phyloP scores from a whole-genome alignment of 192 early-diverging fungal genomes.

The Backusella psychrophila region DNA sequence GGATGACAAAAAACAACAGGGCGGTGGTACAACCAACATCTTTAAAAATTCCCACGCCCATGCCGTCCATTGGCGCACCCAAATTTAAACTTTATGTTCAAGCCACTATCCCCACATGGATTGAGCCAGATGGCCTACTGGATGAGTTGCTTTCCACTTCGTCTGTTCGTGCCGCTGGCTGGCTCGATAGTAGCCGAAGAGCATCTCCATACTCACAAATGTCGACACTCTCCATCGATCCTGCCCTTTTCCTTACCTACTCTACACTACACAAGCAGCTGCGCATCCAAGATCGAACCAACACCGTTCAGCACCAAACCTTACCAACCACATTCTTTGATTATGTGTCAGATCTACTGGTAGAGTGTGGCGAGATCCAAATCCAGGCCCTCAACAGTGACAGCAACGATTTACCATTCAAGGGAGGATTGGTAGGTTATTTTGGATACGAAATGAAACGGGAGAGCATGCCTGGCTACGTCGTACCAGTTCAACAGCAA shows the following conservation, averaged over 20 bases:
- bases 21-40: background rate
- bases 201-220: slow-evolving; percentile 30
- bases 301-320: background rate
- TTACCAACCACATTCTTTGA: slow-evolving; percentile 59
- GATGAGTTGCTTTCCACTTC: slow-evolving; percentile 25
- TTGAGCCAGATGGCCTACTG: slow-evolving; percentile 16
- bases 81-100: slow-evolving; percentile 2
- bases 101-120: slow-evolving; percentile 21
- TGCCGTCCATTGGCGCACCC: background rate
- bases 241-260: slow-evolving; percentile 29
- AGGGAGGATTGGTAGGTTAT: slow-evolving; percentile 86
- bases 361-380: background rate
- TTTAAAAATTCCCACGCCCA: background rate
- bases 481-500: slow-evolving; percentile 36
- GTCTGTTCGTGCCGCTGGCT: slow-evolving; percentile 20
- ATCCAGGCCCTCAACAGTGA: background rate
- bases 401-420: slow-evolving; percentile 46
- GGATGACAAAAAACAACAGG: slow-evolving; percentile 31
- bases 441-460: slow-evolving; percentile 94
- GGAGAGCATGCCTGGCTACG: slow-evolving; percentile 64
- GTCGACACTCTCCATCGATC: slow-evolving; percentile 22
- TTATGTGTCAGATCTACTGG: slow-evolving; percentile 49
- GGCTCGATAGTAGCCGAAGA: slow-evolving; percentile 64
- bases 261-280: slow-evolving; percentile 32
- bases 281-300: background rate